phyloP scores from a whole-genome alignment of 805 yeast species.

The Ogataea dorogensis region DNA sequence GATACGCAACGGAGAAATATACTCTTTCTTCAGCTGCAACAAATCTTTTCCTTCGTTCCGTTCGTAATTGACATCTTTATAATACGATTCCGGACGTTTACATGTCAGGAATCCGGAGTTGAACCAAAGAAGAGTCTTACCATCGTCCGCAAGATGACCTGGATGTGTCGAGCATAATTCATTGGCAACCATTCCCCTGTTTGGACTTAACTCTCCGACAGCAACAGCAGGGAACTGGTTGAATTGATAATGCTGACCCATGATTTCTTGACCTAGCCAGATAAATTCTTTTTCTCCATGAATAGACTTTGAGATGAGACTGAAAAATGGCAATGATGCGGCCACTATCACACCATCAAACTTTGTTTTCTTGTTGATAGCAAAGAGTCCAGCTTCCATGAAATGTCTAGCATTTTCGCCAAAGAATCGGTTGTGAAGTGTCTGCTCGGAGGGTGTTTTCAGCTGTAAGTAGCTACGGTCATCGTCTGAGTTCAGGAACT shows the following conservation, averaged over 20 bases:
- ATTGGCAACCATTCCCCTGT: conserved; percentile 31
- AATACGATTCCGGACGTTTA: conserved; percentile 42
- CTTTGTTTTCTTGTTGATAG: conserved; percentile 48
- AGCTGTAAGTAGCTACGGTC: conserved; percentile 40
- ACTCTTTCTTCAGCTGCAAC: conserved; percentile 36
- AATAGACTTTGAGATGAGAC: conserved; percentile 46
- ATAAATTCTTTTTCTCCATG: conserved; percentile 82
- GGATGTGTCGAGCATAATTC: conserved; percentile 65
- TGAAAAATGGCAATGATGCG: conserved; percentile 41
- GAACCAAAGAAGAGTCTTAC: conserved; percentile 56
- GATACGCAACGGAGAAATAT: conserved; percentile 42
- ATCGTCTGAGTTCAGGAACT: conserved; percentile 44
- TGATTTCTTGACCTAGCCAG: conserved; percentile 64
- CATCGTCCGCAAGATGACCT: conserved; percentile 55
- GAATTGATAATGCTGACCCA: conserved; percentile 53
- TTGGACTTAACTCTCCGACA: conserved; percentile 42
- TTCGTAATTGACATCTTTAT: conserved; percentile 36
- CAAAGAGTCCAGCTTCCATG: conserved; percentile 50
- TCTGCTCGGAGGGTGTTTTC: conserved; percentile 36
- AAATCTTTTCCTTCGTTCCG: conserved; percentile 27
- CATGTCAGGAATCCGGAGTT: conserved; percentile 70
- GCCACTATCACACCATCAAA: conserved; percentile 48
- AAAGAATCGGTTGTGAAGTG: conserved; percentile 41
- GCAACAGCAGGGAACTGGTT: conserved; percentile 56
- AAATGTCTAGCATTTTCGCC: conserved; percentile 41